A percentile compares a stretch with the other conserved stretches of the same genome.
These are phyloP conservation scores for Phascolomyces articulosus DNA, from an alignment of 371 early-diverging fungal genomes.

Conservation along the genomic window DNA sequence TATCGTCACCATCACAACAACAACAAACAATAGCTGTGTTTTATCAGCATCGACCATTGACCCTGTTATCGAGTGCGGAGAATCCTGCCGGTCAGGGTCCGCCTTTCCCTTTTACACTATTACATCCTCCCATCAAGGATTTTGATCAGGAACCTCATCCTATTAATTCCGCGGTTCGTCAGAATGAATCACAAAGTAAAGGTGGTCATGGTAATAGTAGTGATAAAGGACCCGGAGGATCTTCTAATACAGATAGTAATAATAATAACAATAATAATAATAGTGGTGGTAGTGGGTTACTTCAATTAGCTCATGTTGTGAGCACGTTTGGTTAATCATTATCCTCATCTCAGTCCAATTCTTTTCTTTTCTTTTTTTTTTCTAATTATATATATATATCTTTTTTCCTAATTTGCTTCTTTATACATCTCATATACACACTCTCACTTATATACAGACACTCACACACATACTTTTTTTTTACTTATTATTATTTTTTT, in stretches of 20 bases:
- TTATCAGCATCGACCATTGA: conserved; percentile 25
- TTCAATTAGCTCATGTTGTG: conserved; percentile 25
- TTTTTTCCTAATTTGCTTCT: too few species aligned
- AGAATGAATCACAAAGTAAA: neutral
- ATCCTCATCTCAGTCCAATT: neutral
- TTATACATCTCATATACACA: too few species aligned
- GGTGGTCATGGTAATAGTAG: too few species aligned
- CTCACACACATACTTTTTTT: too few species aligned
- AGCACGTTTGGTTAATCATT: conserved; percentile 22
- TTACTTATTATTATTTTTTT: too few species aligned
- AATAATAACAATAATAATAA: too few species aligned
- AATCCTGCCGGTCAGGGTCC: conserved; percentile 9
- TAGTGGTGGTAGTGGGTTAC: conserved; percentile 10
- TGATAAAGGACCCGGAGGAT: neutral
- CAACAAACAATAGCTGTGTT: conserved; percentile 6
- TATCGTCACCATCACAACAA: neutral
- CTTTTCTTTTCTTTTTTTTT: neutral
- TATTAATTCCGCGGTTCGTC: neutral
- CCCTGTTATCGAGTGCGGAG: neutral
- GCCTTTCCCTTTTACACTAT: conserved; percentile 11
- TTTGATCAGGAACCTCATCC: neutral
- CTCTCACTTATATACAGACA: too few species aligned
- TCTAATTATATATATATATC: too few species aligned
- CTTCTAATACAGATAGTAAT: neutral
- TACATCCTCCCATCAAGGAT: conserved; percentile 7